phyloP scores from a whole-genome alignment of 768 basidiomycete genomes.

The Boletus sp. region DNA sequence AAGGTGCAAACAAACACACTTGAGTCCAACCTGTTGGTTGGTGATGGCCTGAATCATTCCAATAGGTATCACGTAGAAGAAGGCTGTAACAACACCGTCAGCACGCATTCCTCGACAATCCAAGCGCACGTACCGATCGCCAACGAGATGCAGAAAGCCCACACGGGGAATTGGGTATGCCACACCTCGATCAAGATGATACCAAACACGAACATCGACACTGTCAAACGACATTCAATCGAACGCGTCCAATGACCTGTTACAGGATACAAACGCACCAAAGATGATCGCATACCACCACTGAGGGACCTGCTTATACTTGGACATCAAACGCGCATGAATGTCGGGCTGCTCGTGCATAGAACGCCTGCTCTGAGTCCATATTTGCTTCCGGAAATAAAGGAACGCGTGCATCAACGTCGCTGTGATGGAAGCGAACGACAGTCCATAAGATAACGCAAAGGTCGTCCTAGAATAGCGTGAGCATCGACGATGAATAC shows the following conservation, averaged over 20 bases:
- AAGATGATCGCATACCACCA: constrained; percentile 51
- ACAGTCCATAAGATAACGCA: constrained; percentile 75
- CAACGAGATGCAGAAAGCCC: constrained; percentile 42
- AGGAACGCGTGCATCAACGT: constrained; percentile 71
- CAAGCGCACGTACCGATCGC: constrained; percentile 22
- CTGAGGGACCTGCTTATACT: constrained; percentile 56
- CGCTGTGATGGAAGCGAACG: constrained; percentile 80
- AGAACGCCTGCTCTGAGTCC: constrained; percentile 64
- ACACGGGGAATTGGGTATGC: constrained; percentile 48
- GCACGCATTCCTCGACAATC: not conserved
- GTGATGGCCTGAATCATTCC: constrained; percentile 78
- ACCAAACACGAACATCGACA: constrained; percentile 55
- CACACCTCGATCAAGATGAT: constrained; percentile 59
- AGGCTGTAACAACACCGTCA: constrained; percentile 23
- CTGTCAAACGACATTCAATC: constrained; percentile 14
- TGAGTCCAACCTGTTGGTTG: constrained; percentile 70
- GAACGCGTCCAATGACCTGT: not conserved
- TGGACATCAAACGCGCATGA: constrained; percentile 57
- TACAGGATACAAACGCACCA: constrained; percentile 13
- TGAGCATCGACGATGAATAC: constrained; percentile 1
- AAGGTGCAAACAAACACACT: constrained; percentile 18
- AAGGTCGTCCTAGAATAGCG: constrained; percentile 48
- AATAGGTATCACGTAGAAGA: constrained; percentile 72
- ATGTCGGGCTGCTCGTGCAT: constrained; percentile 79
- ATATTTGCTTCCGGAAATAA: constrained; percentile 79